Conservation (phyloP, 768 basidiomycete species). For the Lactarius hengduanensis region DNA sequence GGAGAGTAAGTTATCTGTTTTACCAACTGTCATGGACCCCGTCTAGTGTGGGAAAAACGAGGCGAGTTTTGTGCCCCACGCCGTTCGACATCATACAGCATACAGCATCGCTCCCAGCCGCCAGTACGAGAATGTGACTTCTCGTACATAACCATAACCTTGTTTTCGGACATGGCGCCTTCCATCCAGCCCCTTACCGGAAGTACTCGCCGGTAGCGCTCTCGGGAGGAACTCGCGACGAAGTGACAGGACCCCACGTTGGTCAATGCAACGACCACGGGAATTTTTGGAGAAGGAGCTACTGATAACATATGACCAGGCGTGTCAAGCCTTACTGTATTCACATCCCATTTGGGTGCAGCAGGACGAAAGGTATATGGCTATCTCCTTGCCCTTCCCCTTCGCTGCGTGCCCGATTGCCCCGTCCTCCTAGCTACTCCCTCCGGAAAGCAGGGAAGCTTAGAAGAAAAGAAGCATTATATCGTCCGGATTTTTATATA, state of each 20-base stretch:
- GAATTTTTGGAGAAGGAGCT: conserved; percentile 6
- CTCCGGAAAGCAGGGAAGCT: conserved; percentile 24
- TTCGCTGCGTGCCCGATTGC: not conserved
- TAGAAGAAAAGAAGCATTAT: conserved; percentile 10
- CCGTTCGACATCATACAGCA: not conserved
- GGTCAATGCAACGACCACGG: conserved; percentile 9
- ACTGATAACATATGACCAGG: conserved; percentile 8
- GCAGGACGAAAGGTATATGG: conserved; percentile 10
- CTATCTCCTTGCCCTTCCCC: not conserved
- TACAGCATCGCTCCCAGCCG: not conserved
- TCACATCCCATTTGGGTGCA: not conserved
- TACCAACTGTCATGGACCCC: conserved; percentile 4
- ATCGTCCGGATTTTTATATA: conserved; percentile 18
- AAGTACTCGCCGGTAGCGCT: conserved; percentile 14
- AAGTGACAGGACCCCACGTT: conserved; percentile 16
- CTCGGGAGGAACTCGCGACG: not conserved
- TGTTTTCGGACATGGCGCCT: not conserved
- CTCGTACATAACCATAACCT: not conserved
- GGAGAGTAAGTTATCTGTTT: conserved; percentile 3
- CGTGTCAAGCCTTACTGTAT: not conserved
- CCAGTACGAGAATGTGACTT: not conserved
- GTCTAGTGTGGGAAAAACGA: conserved; percentile 14
- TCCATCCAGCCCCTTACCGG: not conserved
- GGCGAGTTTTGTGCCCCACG: not conserved
- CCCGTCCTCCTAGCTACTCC: not conserved